These are phyloP conservation scores for Diplodia scrobiculata DNA, from an alignment of 2,329 filamentous ascomycete genomes.

Conservation along the genomic window DNA sequence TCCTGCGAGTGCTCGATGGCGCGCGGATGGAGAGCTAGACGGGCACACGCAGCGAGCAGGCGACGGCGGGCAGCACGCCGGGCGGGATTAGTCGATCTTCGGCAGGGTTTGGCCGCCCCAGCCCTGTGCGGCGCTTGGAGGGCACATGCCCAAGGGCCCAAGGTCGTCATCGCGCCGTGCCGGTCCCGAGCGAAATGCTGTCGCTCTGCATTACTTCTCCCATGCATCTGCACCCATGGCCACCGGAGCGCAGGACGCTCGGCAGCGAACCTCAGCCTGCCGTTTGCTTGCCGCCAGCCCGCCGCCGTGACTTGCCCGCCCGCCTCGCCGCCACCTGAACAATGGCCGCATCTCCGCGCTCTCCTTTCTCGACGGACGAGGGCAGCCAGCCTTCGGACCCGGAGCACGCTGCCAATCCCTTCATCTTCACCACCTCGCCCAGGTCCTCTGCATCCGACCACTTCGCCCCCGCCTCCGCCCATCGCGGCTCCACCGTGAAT, in stretches of 20 bases:
- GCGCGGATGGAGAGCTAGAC: neutral
- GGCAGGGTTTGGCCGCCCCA: neutral
- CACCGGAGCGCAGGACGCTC: slow-evolving; percentile 2
- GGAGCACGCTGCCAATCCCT: neutral
- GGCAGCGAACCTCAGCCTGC: neutral
- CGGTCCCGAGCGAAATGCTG: slow-evolving; percentile 4
- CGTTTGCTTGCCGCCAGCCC: neutral
- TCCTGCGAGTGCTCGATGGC: neutral
- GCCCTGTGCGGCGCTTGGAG: slow-evolving; percentile 10
- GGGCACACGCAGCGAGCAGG: neutral
- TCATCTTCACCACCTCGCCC: slow-evolving; percentile 7
- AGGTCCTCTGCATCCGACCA: neutral
- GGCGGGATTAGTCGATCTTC: neutral
- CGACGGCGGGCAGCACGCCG: slow-evolving; percentile 1
- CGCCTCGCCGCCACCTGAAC: neutral
- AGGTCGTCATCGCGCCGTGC: slow-evolving; percentile 14
- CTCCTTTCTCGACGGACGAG: neutral
- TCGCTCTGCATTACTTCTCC: neutral
- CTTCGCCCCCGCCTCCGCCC: neutral
- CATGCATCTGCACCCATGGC: neutral
- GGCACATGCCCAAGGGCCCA: neutral
- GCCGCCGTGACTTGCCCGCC: neutral
- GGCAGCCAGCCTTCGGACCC: neutral
- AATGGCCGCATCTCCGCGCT: neutral
- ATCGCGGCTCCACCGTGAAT: slow-evolving; percentile 9